Percentiles rank a stretch among this genome's conserved stretches.
Evolutionary conservation across 805 yeast species (phyloP).

Genomic region (Lachancea thermotolerans): DNA sequence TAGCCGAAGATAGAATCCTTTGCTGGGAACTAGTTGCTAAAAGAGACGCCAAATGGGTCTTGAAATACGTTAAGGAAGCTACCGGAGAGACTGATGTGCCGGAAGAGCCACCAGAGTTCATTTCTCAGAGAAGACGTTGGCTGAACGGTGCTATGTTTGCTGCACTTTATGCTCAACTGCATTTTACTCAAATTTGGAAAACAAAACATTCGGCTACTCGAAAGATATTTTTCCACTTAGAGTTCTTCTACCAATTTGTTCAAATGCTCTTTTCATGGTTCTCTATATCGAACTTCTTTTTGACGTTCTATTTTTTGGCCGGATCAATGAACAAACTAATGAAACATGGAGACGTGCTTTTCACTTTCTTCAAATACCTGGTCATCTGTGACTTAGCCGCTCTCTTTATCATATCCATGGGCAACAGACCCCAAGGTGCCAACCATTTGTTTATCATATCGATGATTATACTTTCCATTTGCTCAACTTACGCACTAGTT

Average conservation of each 20-base stretch:
- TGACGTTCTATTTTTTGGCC: conserved; percentile 88
- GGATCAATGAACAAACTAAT: conserved; percentile 62
- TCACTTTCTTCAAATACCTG: conserved; percentile 79
- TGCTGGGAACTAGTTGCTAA: conserved; percentile 96
- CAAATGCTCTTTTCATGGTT: conserved; percentile 83
- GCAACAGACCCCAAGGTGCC: conserved; percentile 97
- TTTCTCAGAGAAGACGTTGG: conserved; percentile 97
- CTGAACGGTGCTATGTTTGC: conserved; percentile 97
- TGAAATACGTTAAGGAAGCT: conserved; percentile 87
- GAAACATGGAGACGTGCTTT: conserved; percentile 71
- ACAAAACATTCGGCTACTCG: conserved; percentile 80
- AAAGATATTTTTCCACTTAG: conserved; percentile 75
- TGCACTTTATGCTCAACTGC: conserved; percentile 80
- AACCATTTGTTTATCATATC: conserved; percentile 65
- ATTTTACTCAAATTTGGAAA: conserved; percentile 81
- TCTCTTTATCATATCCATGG: conserved; percentile 90
- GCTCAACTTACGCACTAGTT: conserved; percentile 74
- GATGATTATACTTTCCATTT: conserved; percentile 64
- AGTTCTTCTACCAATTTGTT: conserved; percentile 81
- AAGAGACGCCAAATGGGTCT: conserved; percentile 73
- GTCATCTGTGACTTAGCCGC: conserved; percentile 77
- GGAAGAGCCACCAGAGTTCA: conserved; percentile 87
- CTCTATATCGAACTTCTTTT: conserved; percentile 83
- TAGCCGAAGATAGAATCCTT: conserved; percentile 92
- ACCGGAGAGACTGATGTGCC: conserved; percentile 97